A percentile compares a stretch with the other conserved stretches of the same genome.
Evolutionary conservation across 108 stramenopile genomes (phyloP).

Genomic region (Aureococcus anophagefferens): DNA sequence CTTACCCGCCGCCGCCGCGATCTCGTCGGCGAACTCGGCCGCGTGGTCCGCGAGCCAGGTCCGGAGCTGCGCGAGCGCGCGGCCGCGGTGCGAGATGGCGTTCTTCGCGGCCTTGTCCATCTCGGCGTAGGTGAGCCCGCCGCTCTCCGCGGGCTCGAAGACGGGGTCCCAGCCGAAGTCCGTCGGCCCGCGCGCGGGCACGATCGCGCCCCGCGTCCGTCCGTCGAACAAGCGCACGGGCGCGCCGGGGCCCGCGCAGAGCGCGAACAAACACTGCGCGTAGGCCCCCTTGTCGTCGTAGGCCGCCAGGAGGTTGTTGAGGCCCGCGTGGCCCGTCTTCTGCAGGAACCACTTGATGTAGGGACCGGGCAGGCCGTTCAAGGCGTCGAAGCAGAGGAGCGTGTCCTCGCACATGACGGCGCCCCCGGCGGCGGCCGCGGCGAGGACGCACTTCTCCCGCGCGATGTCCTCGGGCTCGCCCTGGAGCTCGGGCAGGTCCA

Average conservation of each 20-base stretch:
- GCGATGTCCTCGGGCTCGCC: background rate
- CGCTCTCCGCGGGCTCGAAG: constrained; percentile 57
- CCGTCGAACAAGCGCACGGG: constrained; percentile 82
- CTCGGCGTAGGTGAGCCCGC: constrained; percentile 81
- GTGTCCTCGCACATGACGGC: constrained; percentile 64
- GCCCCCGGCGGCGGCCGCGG: constrained; percentile 37
- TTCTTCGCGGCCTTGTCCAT: constrained; percentile 88
- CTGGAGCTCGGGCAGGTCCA: constrained; percentile 6
- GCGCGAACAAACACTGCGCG: constrained; percentile 90
- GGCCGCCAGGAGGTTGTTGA: constrained; percentile 73
- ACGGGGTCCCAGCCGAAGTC: constrained; percentile 90
- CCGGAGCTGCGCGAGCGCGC: constrained; percentile 65
- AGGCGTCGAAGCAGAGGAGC: constrained; percentile 84
- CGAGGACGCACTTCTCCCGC: constrained; percentile 67
- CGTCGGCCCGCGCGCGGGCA: constrained; percentile 65
- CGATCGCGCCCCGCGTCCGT: constrained; percentile 68
- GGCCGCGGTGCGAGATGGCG: constrained; percentile 76
- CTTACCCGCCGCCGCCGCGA: background rate
- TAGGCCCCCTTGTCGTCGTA: constrained; percentile 85
- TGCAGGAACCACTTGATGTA: constrained; percentile 99
- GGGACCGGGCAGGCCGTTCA: constrained; percentile 86
- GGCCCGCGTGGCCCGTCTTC: constrained; percentile 76
- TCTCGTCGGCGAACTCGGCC: background rate
- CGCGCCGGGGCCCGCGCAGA: constrained; percentile 68
- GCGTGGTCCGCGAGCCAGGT: constrained; percentile 7